Percentiles rank a stretch among this genome's conserved stretches.
These are phyloP conservation scores for Coleophoma eucalyptorum DNA, from an alignment of 2,329 filamentous ascomycete genomes.

Conservation along the genomic window DNA sequence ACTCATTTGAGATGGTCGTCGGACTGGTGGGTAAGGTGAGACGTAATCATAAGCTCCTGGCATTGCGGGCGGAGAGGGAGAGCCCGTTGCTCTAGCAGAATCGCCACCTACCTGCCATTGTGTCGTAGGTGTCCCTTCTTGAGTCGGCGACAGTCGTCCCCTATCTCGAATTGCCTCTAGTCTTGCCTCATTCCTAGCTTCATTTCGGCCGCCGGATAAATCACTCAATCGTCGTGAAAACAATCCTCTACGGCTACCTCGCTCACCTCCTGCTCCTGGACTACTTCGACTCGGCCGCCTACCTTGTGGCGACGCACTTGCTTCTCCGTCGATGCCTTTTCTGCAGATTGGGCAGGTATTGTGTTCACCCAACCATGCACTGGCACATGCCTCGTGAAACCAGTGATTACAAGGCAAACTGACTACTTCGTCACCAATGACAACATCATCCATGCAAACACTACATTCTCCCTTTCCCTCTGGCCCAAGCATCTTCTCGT, in stretches of 20 bases:
- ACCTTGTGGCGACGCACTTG: conserved; percentile 4
- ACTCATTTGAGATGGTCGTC: conserved; percentile 14
- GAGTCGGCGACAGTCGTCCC: conserved; percentile 13
- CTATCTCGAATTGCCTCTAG: conserved; percentile 20
- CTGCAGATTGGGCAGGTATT: conserved; percentile 88
- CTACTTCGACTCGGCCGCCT: conserved; percentile 11
- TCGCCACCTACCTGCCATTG: background rate
- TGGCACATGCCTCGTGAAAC: conserved; percentile 84
- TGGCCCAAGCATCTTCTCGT: conserved; percentile 62
- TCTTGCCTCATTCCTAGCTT: conserved; percentile 21
- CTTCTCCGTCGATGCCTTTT: conserved; percentile 28
- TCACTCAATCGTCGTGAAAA: conserved; percentile 7
- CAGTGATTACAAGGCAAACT: conserved; percentile 86
- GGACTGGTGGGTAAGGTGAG: background rate
- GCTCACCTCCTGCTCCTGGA: conserved; percentile 9
- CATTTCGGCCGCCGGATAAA: conserved; percentile 6
- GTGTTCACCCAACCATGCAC: conserved; percentile 82
- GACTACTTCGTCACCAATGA: conserved; percentile 68
- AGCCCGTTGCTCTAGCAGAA: background rate
- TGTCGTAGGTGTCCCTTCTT: conserved; percentile 3
- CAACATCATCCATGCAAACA: conserved; percentile 88
- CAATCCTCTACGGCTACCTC: conserved; percentile 13
- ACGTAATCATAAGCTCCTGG: background rate
- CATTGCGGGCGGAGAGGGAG: background rate
- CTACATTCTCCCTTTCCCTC: conserved; percentile 77